These are phyloP conservation scores for Boletus pseudopeckii DNA, from an alignment of 768 basidiomycete species.

Conservation along the genomic window DNA sequence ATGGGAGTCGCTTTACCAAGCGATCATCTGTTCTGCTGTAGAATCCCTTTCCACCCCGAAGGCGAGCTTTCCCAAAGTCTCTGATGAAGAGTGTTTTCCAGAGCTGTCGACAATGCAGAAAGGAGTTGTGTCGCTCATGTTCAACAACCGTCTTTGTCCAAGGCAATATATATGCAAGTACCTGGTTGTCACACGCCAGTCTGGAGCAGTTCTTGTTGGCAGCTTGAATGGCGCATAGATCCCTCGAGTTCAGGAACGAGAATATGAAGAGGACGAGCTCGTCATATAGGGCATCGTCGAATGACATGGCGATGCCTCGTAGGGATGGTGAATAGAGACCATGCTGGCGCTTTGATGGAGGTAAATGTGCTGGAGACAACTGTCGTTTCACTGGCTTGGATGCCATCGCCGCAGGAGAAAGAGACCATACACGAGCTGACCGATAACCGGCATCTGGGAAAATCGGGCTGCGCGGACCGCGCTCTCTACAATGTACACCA, in stretches of 20 bases:
- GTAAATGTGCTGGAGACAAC: constrained; percentile 48
- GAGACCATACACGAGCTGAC: not conserved
- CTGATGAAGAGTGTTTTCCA: constrained; percentile 67
- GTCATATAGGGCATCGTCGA: constrained; percentile 64
- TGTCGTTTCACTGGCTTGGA: constrained; percentile 40
- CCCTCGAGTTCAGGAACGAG: constrained; percentile 61
- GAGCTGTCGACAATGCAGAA: constrained; percentile 36
- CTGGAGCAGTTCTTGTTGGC: constrained; percentile 66
- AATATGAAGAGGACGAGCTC: constrained; percentile 75
- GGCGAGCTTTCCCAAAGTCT: constrained; percentile 62
- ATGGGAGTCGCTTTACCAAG: constrained; percentile 57
- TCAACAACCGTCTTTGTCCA: constrained; percentile 16
- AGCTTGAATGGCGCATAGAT: constrained; percentile 63
- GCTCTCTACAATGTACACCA: too few species aligned
- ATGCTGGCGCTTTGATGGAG: constrained; percentile 56
- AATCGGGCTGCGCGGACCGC: constrained; percentile 4
- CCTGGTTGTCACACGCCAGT: constrained; percentile 64
- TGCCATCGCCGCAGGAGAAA: constrained; percentile 32
- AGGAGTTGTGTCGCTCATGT: not conserved
- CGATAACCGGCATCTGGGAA: constrained; percentile 5
- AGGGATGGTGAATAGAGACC: constrained; percentile 10
- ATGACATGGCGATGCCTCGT: constrained; percentile 31
- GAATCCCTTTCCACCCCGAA: constrained; percentile 67
- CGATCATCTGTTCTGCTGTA: constrained; percentile 53
- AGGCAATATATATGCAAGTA: constrained; percentile 27